phyloP scores from a whole-genome alignment of 257 asterid genomes.

The Fraxinus pennsylvanica region DNA sequence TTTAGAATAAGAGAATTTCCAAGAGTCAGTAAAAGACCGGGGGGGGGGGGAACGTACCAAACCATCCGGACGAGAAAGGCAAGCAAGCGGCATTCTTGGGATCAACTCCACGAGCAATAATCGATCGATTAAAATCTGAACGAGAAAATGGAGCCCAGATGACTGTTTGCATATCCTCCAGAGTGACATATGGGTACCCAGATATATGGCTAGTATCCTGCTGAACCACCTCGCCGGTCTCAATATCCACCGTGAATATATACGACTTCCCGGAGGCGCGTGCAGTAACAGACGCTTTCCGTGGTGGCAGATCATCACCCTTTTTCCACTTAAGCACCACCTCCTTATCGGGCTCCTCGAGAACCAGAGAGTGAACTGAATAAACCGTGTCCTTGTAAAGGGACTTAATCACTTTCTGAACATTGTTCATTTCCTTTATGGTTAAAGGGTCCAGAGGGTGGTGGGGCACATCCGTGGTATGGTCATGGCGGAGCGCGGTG shows the following conservation, averaged over 20 bases:
- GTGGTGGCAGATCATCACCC: conserved; percentile 46
- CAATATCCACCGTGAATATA: conserved; percentile 59
- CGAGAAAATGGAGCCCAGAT: conserved; percentile 42
- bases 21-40: background rate
- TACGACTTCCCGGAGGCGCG: conserved; percentile 53
- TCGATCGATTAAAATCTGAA: conserved; percentile 54
- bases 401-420: conserved; percentile 37
- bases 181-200: conserved; percentile 58
- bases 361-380: conserved; percentile 59
- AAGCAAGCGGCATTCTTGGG: conserved; percentile 46
- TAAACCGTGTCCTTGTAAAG: conserved; percentile 36
- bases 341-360: conserved; percentile 66
- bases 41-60: conserved; percentile 30
- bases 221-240: conserved; percentile 45
- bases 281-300: conserved; percentile 60
- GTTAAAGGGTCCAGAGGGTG: conserved; percentile 84
- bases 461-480: conserved; percentile 38
- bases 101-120: conserved; percentile 55
- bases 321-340: conserved; percentile 50
- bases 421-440: conserved; percentile 51
- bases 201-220: conserved; percentile 45
- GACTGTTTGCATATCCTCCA: conserved; percentile 52
- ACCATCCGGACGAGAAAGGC: conserved; percentile 82
- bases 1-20: too few relatives aligned
- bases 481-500: conserved; percentile 21